Conservation (phyloP, 176 grass and related monocot species). For the Aechmea fasciata region DNA sequence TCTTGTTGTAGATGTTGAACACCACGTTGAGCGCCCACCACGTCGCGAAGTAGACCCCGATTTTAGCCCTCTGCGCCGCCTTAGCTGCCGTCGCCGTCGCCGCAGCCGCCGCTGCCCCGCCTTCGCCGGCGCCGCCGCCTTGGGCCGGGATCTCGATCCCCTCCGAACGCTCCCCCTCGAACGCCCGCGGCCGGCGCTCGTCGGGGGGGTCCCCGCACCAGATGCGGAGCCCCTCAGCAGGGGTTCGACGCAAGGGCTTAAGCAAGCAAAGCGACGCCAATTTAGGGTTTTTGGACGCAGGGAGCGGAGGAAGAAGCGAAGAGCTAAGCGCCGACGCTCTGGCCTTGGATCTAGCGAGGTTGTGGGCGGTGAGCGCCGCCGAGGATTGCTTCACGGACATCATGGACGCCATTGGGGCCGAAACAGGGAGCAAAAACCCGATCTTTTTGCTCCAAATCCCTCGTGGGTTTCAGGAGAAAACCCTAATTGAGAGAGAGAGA, state of each 20-base stretch:
- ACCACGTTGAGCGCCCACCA: conserved; percentile 98
- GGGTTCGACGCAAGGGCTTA: neutral
- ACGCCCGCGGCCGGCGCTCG: conserved; percentile 13
- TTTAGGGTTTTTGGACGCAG: neutral
- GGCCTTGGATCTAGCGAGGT: neutral
- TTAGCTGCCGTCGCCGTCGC: conserved; percentile 4
- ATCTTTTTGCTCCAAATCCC: too few species aligned
- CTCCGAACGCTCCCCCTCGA: conserved; percentile 4
- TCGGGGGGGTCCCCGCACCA: conserved; percentile 9
- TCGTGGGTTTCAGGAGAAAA: neutral
- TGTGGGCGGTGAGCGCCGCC: neutral
- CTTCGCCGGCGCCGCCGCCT: conserved; percentile 25
- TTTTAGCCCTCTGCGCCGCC: conserved; percentile 35
- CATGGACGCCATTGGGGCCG: conserved; percentile 4
- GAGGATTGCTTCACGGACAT: conserved; percentile 18
- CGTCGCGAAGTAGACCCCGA: conserved; percentile 84
- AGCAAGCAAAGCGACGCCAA: neutral
- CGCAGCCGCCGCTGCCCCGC: conserved; percentile 13
- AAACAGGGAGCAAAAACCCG: too few species aligned
- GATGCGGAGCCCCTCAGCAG: neutral
- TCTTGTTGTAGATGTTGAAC: conserved; percentile 99
- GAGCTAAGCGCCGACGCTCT: neutral
- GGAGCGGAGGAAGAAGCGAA: conserved; percentile 4
- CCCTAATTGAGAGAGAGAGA: neutral
- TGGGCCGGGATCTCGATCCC: conserved; percentile 9